phyloP scores from a whole-genome alignment of 352 stramenopile genomes.

The Pilasporangium apinafurcum region DNA sequence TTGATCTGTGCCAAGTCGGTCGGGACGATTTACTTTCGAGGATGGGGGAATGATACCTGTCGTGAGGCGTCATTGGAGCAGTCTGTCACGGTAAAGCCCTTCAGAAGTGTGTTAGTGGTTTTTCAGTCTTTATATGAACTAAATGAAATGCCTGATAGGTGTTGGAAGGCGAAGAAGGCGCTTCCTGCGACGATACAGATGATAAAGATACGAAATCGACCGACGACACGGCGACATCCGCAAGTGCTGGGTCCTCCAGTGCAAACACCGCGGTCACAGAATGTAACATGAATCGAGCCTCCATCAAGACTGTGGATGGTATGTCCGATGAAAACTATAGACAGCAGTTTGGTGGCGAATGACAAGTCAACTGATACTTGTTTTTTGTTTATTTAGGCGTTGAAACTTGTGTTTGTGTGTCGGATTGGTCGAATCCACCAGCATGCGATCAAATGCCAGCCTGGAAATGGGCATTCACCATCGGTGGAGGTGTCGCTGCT shows the following conservation, averaged over 20 bases:
- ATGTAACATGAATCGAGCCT: slow-evolving; percentile 54
- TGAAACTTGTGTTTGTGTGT: slow-evolving; percentile 46
- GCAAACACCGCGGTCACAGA: slow-evolving; percentile 14
- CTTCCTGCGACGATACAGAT: slow-evolving; percentile 6
- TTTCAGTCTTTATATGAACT: neutral
- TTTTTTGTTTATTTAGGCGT: slow-evolving; percentile 3
- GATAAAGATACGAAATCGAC: slow-evolving; percentile 1
- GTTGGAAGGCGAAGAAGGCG: slow-evolving; percentile 1
- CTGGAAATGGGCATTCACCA: slow-evolving; percentile 61
- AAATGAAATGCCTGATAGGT: slow-evolving; percentile 3
- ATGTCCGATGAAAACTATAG: too few relatives aligned
- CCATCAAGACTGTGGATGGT: slow-evolving; percentile 32
- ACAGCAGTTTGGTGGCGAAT: too few relatives aligned
- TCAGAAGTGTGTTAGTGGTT: neutral
- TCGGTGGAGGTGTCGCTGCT: slow-evolving; percentile 51
- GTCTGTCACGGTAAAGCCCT: slow-evolving; percentile 30
- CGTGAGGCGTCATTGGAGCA: slow-evolving; percentile 40
- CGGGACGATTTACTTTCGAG: slow-evolving; percentile 55
- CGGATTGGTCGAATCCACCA: slow-evolving; percentile 52
- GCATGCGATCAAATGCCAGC: slow-evolving; percentile 43
- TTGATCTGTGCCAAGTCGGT: slow-evolving; percentile 55
- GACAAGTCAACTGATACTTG: too few relatives aligned
- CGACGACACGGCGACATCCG: neutral
- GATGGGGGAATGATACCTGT: slow-evolving; percentile 49
- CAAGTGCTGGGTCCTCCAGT: neutral